These are phyloP conservation scores for Lactarius akahatsu DNA, from an alignment of 768 basidiomycete genomes.

Conservation along the genomic window DNA sequence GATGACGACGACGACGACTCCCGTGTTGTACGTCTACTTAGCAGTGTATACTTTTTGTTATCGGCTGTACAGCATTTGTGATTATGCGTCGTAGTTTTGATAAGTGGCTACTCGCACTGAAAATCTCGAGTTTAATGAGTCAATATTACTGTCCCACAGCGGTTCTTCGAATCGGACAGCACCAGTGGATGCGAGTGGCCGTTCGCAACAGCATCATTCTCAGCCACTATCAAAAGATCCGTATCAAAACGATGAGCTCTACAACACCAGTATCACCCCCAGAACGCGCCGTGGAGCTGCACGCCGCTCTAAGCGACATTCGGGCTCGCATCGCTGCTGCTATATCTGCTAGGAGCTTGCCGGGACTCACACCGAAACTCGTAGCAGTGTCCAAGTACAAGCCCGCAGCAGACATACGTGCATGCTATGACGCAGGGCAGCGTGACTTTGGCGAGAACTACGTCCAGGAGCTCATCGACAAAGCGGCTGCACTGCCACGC, in stretches of 20 bases:
- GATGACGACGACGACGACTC: slow-evolving; percentile 5
- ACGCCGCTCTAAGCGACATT: slow-evolving; percentile 53
- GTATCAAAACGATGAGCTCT: neutral
- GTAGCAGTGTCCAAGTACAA: slow-evolving; percentile 95
- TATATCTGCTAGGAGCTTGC: slow-evolving; percentile 31
- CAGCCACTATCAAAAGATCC: neutral
- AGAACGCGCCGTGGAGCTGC: slow-evolving; percentile 54
- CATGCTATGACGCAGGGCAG: slow-evolving; percentile 78
- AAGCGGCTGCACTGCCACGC: slow-evolving; percentile 47
- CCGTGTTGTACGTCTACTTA: slow-evolving; percentile 23
- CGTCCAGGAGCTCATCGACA: slow-evolving; percentile 88
- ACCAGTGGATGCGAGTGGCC: neutral
- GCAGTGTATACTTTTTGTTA: slow-evolving; percentile 18
- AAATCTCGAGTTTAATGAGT: neutral
- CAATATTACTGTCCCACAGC: neutral
- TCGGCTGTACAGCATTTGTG: slow-evolving; percentile 20
- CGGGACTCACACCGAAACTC: slow-evolving; percentile 42
- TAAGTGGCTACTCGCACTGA: neutral
- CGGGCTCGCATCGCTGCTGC: slow-evolving; percentile 46
- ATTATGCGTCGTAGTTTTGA: neutral
- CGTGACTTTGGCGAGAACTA: slow-evolving; percentile 98
- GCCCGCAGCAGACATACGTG: slow-evolving; percentile 80
- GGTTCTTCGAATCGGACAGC: neutral
- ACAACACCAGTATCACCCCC: slow-evolving; percentile 4
- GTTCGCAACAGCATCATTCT: neutral